phyloP scores from a whole-genome alignment of 2,329 filamentous ascomycete species.

The Penicillium sp. region DNA sequence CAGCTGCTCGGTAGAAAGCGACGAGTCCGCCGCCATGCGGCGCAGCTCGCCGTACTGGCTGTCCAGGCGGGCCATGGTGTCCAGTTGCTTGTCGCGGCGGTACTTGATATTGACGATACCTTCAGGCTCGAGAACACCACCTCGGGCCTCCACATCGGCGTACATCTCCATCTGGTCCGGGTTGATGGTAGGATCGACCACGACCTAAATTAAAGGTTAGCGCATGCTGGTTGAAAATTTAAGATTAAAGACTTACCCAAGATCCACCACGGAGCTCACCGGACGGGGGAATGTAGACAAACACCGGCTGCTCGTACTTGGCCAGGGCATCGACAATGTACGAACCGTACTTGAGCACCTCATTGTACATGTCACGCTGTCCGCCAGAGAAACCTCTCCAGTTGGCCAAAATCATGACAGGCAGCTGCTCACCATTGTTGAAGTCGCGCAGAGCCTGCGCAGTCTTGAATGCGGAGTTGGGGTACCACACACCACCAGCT shows the following conservation, averaged over 20 bases:
- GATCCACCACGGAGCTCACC: slow-evolving; percentile 97
- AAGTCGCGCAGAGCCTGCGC: slow-evolving; percentile 98
- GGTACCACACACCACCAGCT: slow-evolving; percentile 98
- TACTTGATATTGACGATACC: slow-evolving; percentile 99
- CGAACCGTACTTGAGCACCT: slow-evolving; percentile 98
- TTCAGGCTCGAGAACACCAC: slow-evolving; percentile 95
- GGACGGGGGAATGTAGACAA: slow-evolving; percentile 95
- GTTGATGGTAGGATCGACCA: slow-evolving; percentile 98
- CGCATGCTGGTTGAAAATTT: not conserved
- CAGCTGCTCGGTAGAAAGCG: slow-evolving; percentile 65
- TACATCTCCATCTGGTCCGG: slow-evolving; percentile 98
- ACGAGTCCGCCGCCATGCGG: slow-evolving; percentile 64
- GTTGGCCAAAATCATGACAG: slow-evolving; percentile 98
- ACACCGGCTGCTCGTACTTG: slow-evolving; percentile 97
- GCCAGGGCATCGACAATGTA: slow-evolving; percentile 98
- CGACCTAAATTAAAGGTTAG: slow-evolving; percentile 51
- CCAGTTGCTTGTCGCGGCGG: slow-evolving; percentile 91
- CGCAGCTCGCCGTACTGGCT: slow-evolving; percentile 75
- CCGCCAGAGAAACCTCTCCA: slow-evolving; percentile 99
- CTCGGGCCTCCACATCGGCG: slow-evolving; percentile 86
- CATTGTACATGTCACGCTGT: slow-evolving; percentile 99
- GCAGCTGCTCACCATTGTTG: slow-evolving; percentile 97
- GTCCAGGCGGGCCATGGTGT: slow-evolving; percentile 94
- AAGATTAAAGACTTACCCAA: slow-evolving; percentile 51
- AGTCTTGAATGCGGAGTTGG: slow-evolving; percentile 99